Percentiles rank a stretch among this genome's conserved stretches.
phyloP scores from a whole-genome alignment of 805 yeast species.

The Tetrapisispora nanseiensis region DNA sequence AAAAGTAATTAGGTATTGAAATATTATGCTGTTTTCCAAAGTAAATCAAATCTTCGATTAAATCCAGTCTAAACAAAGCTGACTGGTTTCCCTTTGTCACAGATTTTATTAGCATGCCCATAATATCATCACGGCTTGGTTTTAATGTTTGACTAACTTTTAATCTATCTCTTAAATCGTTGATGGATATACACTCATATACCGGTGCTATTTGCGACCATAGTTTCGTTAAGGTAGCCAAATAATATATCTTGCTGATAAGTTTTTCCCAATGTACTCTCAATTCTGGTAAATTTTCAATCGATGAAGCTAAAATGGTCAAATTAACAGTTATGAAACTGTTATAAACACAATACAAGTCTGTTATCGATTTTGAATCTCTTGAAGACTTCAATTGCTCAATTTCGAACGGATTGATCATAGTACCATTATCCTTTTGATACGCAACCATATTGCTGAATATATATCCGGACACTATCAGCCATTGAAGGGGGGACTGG shows the following conservation, averaged over 20 bases:
- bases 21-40: slow-evolving; percentile 21
- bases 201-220: slow-evolving; percentile 23
- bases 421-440: slow-evolving; percentile 5
- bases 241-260: slow-evolving; percentile 8
- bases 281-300: slow-evolving; percentile 8
- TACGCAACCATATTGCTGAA: slow-evolving; percentile 17
- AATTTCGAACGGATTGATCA: slow-evolving; percentile 24
- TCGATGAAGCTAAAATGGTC: slow-evolving; percentile 5
- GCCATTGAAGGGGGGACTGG: slow-evolving; percentile 11
- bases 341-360: slow-evolving; percentile 10
- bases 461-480: slow-evolving; percentile 18
- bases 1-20: slow-evolving; percentile 11
- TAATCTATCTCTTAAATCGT: slow-evolving; percentile 16
- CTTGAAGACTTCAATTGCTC: slow-evolving; percentile 20
- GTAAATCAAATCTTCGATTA: slow-evolving; percentile 19
- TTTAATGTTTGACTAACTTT: slow-evolving; percentile 3
- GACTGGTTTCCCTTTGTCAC: slow-evolving; percentile 20
- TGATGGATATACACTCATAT: slow-evolving; percentile 22
- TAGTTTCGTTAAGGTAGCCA: slow-evolving; percentile 11
- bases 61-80: slow-evolving; percentile 23
- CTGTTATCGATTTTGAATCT: slow-evolving; percentile 8
- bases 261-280: slow-evolving; percentile 8
- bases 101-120: slow-evolving; percentile 23
- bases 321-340: slow-evolving; percentile 12
- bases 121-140: slow-evolving; percentile 17